Base-by-base conservation (phyloP, 2,329 filamentous ascomycete genomes). In the Neofusicoccum kwambonambiense region DNA sequence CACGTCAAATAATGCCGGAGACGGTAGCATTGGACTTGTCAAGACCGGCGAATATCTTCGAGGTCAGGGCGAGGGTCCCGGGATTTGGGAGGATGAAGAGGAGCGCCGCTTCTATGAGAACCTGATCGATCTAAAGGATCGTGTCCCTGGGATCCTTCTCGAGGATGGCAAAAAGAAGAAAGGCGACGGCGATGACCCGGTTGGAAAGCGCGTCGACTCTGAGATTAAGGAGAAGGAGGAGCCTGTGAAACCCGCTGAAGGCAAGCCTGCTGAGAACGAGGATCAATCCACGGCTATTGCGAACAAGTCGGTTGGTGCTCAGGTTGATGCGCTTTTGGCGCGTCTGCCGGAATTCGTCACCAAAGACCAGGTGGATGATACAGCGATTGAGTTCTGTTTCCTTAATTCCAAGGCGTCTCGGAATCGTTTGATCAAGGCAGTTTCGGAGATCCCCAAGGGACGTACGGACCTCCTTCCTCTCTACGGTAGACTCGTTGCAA, bases 11-110 rank as follows among this genome's bases (percentile, higher is more conserved):
- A 82, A 84, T 37, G 79, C 84, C 27, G 84, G 87, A 0, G 90
- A 90, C 72, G 89, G 91, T 62, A 89, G 90, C 1, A 97, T 99
- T 71, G 95, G 95, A 39, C 86, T 98, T 44, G 90, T 98, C 70
- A 98, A 97, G 79, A 90, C 93, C 11, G 92, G 92, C 0, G 94
- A 98, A 70, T 98, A 97, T 73, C 83, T 98, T 44, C 90, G 92
- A 42, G 93, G 93, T 12, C 91, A 96, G 75, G 90, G 89, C 22
- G 94, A 98, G 66, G 93, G 93, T 19, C 87, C 93, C 27, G 95
- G 95, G 0, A 98, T 99, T 68, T 99, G 95, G 95, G 93, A 97
- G 79, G 95, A 99, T 71, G 95, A 99, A 74, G 95, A 99, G 63
- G 94, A 99, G 78, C 89, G 95, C 66, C 91, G 95, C 67, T 99